Evolutionary conservation across 2,329 filamentous ascomycete genomes (phyloP).

Genomic region (Colletotrichum noveboracense): DNA sequence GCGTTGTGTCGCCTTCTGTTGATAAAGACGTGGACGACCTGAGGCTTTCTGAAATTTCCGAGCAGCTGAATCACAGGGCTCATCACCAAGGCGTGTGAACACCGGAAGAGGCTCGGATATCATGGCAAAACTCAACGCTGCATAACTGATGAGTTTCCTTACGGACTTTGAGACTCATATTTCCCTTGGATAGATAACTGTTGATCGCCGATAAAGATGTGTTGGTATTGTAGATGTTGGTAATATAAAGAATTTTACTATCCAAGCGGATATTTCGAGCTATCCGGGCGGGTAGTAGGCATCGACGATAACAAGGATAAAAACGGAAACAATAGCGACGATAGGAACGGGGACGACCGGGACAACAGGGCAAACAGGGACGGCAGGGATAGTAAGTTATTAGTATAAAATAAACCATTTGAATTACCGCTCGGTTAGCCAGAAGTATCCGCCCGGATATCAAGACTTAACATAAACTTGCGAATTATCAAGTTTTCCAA

Average conservation of each 20-base stretch:
- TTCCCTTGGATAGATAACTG: accelerated
- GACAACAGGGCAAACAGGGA: no score
- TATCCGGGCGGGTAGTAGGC: no score
- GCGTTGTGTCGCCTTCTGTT: not conserved
- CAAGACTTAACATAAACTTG: not conserved
- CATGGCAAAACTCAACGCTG: not conserved
- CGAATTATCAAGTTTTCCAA: no score
- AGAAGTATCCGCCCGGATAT: no score
- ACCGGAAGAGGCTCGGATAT: not conserved
- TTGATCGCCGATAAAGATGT: not conserved
- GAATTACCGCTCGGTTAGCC: no score
- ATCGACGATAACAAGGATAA: no score
- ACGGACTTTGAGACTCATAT: not conserved
- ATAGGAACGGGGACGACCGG: no score
- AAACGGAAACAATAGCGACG: no score
- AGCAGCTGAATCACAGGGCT: not conserved
- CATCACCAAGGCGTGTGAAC: not conserved
- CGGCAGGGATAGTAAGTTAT: no score
- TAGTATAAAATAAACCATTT: no score
- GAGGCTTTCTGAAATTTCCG: not conserved
- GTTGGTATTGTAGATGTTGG: not conserved
- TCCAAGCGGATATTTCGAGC: no score
- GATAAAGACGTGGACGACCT: not conserved
- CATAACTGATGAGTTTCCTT: not conserved
- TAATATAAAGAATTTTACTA: not conserved